phyloP scores from a whole-genome alignment of 2,329 filamentous ascomycete genomes.

The Clarireedia monteithiana region DNA sequence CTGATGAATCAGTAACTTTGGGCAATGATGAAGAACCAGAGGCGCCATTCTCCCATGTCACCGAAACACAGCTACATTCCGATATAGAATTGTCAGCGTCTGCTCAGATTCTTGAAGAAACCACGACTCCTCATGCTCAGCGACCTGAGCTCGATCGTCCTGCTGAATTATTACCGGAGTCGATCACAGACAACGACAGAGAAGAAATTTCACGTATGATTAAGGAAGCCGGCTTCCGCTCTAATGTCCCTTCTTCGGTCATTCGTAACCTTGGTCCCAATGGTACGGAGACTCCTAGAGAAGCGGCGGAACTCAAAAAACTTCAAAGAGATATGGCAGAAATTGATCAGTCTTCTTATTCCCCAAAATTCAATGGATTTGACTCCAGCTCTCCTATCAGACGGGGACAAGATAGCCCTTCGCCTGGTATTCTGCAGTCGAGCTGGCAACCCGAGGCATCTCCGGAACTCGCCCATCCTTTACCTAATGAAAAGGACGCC shows the following conservation, averaged over 20 bases:
- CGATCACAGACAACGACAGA: slow-evolving; percentile 21
- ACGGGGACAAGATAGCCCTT: not conserved
- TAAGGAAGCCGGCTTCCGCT: slow-evolving; percentile 40
- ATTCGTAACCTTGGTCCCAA: slow-evolving; percentile 23
- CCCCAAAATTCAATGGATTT: slow-evolving; percentile 28
- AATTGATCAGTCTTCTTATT: slow-evolving; percentile 16
- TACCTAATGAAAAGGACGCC: not conserved
- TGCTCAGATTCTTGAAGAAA: not conserved
- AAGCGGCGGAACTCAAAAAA: slow-evolving; percentile 18
- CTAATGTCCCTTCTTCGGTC: slow-evolving; percentile 35
- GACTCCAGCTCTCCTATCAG: slow-evolving; percentile 19
- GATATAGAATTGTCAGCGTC: slow-evolving; percentile 7
- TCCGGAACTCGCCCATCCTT: slow-evolving; percentile 4
- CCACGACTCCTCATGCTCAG: not conserved
- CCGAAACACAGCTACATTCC: slow-evolving; percentile 22
- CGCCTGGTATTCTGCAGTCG: slow-evolving; percentile 13
- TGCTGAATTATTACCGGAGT: slow-evolving; percentile 22
- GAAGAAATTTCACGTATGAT: slow-evolving; percentile 39
- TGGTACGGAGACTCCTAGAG: slow-evolving; percentile 19
- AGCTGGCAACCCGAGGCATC: slow-evolving; percentile 20
- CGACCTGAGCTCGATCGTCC: not conserved
- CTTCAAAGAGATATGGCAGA: slow-evolving; percentile 18
- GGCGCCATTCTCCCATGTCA: slow-evolving; percentile 22
- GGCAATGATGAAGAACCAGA: slow-evolving; percentile 8
- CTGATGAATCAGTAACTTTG: slow-evolving; percentile 4